Evolutionary conservation across 495 filamentous ascomycete species (phyloP).

Genomic region (Penicillium ochrochloron): DNA sequence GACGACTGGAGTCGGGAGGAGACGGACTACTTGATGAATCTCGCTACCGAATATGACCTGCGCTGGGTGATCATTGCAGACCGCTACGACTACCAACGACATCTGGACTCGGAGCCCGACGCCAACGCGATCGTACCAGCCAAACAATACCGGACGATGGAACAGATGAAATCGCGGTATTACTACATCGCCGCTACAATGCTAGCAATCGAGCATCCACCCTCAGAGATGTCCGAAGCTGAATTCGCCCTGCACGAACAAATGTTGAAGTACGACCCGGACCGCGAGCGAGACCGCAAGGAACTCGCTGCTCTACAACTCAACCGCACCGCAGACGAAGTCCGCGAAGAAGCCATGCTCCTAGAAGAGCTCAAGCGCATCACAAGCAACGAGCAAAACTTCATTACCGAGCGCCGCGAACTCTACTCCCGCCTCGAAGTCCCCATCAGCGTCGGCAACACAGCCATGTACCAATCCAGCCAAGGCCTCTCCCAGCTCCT

Average conservation of each 20-base stretch:
- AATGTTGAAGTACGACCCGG: constrained; percentile 82
- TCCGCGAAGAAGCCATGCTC: constrained; percentile 86
- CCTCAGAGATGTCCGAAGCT: constrained; percentile 79
- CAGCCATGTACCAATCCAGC: constrained; percentile 73
- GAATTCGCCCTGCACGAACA: constrained; percentile 82
- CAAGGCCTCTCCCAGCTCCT: constrained; percentile 78
- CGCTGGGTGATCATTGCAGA: constrained; percentile 93
- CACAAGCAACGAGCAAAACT: constrained; percentile 74
- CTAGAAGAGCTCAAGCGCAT: constrained; percentile 91
- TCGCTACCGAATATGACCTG: constrained; percentile 76
- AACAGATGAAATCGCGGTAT: constrained; percentile 90
- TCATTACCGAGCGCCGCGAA: constrained; percentile 86
- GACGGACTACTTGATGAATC: constrained; percentile 83
- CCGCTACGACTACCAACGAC: constrained; percentile 78
- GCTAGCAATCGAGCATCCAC: constrained; percentile 81
- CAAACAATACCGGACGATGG: constrained; percentile 66
- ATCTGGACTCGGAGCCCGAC: constrained; percentile 43
- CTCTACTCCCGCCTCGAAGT: constrained; percentile 87
- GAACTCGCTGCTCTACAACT: constrained; percentile 79
- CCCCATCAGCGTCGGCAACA: constrained; percentile 69
- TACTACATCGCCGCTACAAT: constrained; percentile 83
- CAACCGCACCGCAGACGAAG: constrained; percentile 79
- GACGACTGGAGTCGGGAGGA: constrained; percentile 87
- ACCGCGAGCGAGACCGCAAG: constrained; percentile 77
- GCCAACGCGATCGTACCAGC: constrained; percentile 46